These are phyloP conservation scores for Danielia reshetovae DNA, from an alignment of 805 yeast species.

Conservation along the genomic window DNA sequence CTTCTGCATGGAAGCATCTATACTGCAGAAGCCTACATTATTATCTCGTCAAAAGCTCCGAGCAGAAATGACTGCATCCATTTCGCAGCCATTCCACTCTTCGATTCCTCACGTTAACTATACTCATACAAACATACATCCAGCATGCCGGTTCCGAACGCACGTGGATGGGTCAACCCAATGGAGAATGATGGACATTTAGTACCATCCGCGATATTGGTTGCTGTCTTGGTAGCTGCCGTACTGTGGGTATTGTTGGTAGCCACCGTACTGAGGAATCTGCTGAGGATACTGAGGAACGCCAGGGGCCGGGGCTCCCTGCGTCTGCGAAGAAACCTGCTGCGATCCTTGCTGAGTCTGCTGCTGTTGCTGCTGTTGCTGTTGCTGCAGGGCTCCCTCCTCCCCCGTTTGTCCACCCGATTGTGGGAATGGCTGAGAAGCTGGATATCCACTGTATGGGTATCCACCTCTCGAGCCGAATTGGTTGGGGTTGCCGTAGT, in stretches of 20 bases:
- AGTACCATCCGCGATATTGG: conserved; percentile 46
- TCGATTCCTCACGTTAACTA: conserved; percentile 1
- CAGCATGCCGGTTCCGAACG: background rate
- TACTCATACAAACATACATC: conserved; percentile 5
- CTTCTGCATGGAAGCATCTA: no score
- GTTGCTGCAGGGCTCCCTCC: conserved; percentile 10
- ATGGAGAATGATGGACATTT: no score
- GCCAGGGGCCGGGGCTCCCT: conserved; percentile 8
- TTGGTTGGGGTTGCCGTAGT: conserved; percentile 19
- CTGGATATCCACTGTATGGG: conserved; percentile 18
- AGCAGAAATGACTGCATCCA: no score
- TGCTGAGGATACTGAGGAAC: conserved; percentile 31
- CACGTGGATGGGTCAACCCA: no score
- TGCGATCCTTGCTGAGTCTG: conserved; percentile 25
- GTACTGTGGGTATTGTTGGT: conserved; percentile 46
- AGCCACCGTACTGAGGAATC: conserved; percentile 42
- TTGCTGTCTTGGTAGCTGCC: conserved; percentile 41
- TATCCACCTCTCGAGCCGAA: conserved; percentile 20
- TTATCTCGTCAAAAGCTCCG: no score
- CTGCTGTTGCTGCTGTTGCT: conserved; percentile 16
- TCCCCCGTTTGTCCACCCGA: conserved; percentile 12
- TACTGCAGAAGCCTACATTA: no score
- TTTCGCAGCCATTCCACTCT: no score
- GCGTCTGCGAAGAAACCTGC: conserved; percentile 10
- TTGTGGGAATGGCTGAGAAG: conserved; percentile 17